A percentile compares a stretch with the other conserved stretches of the same genome.
These are phyloP conservation scores for Sphagnurus paluster DNA, from an alignment of 1,284 basidiomycete species.

Conservation along the genomic window DNA sequence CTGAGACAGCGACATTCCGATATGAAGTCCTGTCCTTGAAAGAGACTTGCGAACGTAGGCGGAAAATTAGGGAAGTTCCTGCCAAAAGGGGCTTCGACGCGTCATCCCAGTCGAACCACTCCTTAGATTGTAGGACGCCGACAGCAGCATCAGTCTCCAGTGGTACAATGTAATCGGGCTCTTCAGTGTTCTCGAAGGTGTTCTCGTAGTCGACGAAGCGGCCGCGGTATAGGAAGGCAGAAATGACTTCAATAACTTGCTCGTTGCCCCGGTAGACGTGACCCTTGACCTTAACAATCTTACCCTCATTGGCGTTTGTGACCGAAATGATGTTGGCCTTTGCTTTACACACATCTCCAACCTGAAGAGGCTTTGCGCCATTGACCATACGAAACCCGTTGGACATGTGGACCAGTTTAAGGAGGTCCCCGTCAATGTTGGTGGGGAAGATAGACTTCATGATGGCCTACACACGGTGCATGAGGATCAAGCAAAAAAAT, in stretches of 20 bases:
- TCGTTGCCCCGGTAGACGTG: slow-evolving; percentile 74
- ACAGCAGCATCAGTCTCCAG: slow-evolving; percentile 80
- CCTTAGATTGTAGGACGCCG: slow-evolving; percentile 92
- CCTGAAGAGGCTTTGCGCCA: slow-evolving; percentile 75
- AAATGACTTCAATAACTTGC: slow-evolving; percentile 91
- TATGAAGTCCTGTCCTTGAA: slow-evolving; percentile 93
- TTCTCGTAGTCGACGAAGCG: slow-evolving; percentile 92
- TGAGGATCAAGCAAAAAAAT: not conserved
- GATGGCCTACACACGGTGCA: slow-evolving; percentile 65
- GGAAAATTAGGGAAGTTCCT: slow-evolving; percentile 88
- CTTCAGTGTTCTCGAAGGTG: slow-evolving; percentile 92
- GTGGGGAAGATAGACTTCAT: slow-evolving; percentile 97
- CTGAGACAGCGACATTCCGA: slow-evolving; percentile 80
- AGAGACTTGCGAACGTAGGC: slow-evolving; percentile 79
- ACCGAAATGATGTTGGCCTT: slow-evolving; percentile 90
- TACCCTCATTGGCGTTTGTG: slow-evolving; percentile 89
- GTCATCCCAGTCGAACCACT: slow-evolving; percentile 97
- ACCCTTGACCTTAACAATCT: slow-evolving; percentile 92
- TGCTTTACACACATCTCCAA: slow-evolving; percentile 89
- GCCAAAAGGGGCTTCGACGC: slow-evolving; percentile 76
- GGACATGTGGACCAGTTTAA: slow-evolving; percentile 95
- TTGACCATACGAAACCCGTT: slow-evolving; percentile 93
- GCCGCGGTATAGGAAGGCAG: slow-evolving; percentile 96
- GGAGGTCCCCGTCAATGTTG: slow-evolving; percentile 87
- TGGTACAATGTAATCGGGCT: slow-evolving; percentile 84